Evolutionary conservation across 352 stramenopile genomes (phyloP).

Genomic region (Globisporangium solare): DNA sequence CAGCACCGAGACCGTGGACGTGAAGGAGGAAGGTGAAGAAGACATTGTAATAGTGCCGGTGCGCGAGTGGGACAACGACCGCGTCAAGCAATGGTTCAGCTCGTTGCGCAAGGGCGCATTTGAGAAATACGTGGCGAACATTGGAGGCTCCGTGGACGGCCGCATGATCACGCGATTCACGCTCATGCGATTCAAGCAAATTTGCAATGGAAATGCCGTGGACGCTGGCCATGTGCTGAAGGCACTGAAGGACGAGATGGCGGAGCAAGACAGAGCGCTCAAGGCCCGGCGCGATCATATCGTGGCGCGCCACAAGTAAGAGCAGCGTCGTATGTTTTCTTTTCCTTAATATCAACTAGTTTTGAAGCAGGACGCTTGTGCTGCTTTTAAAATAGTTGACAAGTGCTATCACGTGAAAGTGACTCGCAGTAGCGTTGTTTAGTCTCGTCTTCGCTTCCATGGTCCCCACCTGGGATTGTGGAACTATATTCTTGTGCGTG

Average conservation of each 20-base stretch:
- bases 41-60: constrained; percentile 24
- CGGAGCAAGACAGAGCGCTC: constrained; percentile 40
- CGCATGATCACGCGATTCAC: constrained; percentile 61
- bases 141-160: constrained; percentile 43
- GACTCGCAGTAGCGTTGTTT: no score
- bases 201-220: constrained; percentile 55
- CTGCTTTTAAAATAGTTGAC: no score
- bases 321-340: no score
- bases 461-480: no score
- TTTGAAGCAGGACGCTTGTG: no score
- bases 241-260: constrained; percentile 47
- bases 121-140: constrained; percentile 44
- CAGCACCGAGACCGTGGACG: constrained; percentile 54
- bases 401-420: no score
- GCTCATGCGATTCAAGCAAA: constrained; percentile 51
- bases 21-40: constrained; percentile 40
- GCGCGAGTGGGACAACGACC: constrained; percentile 59
- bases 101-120: constrained; percentile 43
- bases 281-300: constrained; percentile 52
- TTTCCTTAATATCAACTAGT: no score
- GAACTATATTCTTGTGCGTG: no score
- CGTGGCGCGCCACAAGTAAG: constrained; percentile 16
- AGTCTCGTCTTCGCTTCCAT: no score
- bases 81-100: constrained; percentile 48
- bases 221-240: constrained; percentile 61